phyloP scores from a whole-genome alignment of 208 protist genomes.

The Sergeia podlipaevii region DNA sequence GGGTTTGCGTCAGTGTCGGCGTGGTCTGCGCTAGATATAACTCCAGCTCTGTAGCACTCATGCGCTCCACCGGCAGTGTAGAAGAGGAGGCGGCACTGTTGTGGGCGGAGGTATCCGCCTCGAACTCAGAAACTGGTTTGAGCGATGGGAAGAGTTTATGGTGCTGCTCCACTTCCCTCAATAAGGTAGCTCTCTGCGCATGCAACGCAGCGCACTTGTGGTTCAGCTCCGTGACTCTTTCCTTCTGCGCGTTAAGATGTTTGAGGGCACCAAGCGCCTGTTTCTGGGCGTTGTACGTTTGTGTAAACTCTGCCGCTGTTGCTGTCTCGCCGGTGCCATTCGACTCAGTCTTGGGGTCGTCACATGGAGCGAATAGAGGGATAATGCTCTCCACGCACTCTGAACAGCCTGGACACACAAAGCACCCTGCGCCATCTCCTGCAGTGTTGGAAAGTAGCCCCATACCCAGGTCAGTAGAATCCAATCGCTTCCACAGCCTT shows the following conservation, averaged over 20 bases:
- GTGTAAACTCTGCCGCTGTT: slow-evolving; percentile 7
- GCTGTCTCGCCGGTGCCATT: not conserved
- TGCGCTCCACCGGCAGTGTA: slow-evolving; percentile 27
- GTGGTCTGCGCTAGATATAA: slow-evolving; percentile 62
- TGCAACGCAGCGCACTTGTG: slow-evolving; percentile 62
- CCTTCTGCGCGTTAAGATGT: slow-evolving; percentile 26
- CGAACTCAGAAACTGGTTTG: not conserved
- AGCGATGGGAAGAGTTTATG: slow-evolving; percentile 38
- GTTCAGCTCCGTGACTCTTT: slow-evolving; percentile 37
- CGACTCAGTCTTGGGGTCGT: not conserved
- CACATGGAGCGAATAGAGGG: slow-evolving; percentile 39
- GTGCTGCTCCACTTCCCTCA: slow-evolving; percentile 47
- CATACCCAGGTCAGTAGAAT: slow-evolving; percentile 4
- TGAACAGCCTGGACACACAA: slow-evolving; percentile 50
- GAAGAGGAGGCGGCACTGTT: too few relatives aligned
- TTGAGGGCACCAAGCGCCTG: slow-evolving; percentile 39
- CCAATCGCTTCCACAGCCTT: slow-evolving; percentile 20
- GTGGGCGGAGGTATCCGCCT: not conserved
- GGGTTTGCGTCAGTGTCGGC: slow-evolving; percentile 31
- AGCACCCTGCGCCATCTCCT: not conserved
- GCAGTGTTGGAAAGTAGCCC: not conserved
- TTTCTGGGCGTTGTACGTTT: slow-evolving; percentile 47
- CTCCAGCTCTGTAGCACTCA: slow-evolving; percentile 73
- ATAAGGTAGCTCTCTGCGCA: slow-evolving; percentile 28
- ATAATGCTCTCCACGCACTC: slow-evolving; percentile 32